Evolutionary conservation across 2,329 filamentous ascomycete species (phyloP).

Genomic region (Graphilbum fragrans): DNA sequence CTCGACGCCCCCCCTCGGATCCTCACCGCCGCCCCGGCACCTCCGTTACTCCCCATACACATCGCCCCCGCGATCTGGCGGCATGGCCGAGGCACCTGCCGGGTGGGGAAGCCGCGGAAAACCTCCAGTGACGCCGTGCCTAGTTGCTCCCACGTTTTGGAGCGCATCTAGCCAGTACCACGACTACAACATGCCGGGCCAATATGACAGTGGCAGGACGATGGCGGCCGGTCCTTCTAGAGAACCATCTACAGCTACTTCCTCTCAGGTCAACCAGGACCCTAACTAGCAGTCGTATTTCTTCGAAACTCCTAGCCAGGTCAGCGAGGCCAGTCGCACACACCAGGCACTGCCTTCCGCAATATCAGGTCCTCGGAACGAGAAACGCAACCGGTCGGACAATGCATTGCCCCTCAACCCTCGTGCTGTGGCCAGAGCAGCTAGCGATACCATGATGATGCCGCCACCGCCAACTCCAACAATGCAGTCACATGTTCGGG

Average conservation of each 20-base stretch:
- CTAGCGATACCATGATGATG: no score
- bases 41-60: neutral
- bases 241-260: neutral
- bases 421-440: no score
- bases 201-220: no score
- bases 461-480: no score
- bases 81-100: constrained; percentile 1
- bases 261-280: neutral
- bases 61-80: constrained; percentile 4
- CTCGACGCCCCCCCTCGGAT: neutral
- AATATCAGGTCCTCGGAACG: no score
- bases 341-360: neutral
- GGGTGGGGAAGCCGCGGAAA: constrained; percentile 7
- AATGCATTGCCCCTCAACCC: no score
- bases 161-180: no score
- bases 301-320: neutral
- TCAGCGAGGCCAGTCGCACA: neutral
- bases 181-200: no score
- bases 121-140: constrained; percentile 5
- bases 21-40: neutral
- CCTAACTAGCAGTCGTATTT: neutral
- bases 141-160: neutral
- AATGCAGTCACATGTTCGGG: no score
- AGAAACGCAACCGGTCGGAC: no score
- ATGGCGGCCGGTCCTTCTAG: no score